These are phyloP conservation scores for Chlorella variabilis DNA, from an alignment of 163 green algal genomes.

Conservation along the genomic window DNA sequence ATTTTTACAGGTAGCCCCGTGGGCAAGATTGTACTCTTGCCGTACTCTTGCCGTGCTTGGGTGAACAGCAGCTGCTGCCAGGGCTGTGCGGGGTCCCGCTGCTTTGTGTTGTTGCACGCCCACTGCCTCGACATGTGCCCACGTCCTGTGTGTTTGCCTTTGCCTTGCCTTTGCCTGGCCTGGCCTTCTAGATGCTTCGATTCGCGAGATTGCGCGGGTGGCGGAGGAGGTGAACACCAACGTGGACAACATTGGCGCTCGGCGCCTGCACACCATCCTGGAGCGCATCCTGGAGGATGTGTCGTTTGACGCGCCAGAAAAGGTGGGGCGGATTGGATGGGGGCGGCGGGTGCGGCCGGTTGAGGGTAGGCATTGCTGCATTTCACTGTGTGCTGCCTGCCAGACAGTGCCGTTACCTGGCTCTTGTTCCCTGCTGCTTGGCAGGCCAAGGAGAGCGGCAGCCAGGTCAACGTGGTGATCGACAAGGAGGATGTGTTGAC, in stretches of 20 bases:
- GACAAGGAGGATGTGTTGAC: slow-evolving; percentile 74
- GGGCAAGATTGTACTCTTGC: not conserved
- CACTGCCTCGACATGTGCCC: too few relatives aligned
- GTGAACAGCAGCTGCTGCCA: too few relatives aligned
- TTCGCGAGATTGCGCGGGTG: slow-evolving; percentile 80
- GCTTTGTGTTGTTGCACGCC: too few relatives aligned
- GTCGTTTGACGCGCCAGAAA: slow-evolving; percentile 89
- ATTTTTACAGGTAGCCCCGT: slow-evolving; percentile 76
- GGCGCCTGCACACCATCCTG: slow-evolving; percentile 93
- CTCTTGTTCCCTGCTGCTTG: not conserved
- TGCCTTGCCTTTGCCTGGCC: not conserved
- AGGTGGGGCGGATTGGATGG: not conserved
- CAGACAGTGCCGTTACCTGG: too few relatives aligned
- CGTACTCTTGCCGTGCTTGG: too few relatives aligned
- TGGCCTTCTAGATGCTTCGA: slow-evolving; percentile 46
- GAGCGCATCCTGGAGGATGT: slow-evolving; percentile 94
- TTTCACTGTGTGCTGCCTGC: too few relatives aligned
- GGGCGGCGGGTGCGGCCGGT: too few relatives aligned
- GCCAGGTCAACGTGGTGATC: slow-evolving; percentile 35
- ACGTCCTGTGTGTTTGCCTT: not conserved
- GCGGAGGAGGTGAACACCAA: slow-evolving; percentile 88
- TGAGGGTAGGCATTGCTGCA: too few relatives aligned
- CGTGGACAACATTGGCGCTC: slow-evolving; percentile 94
- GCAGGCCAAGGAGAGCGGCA: slow-evolving; percentile 35
- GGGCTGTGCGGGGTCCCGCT: too few relatives aligned